Base-by-base conservation (phyloP, 2,329 filamentous ascomycete species). In the Pseudocercospora macadamiae region DNA sequence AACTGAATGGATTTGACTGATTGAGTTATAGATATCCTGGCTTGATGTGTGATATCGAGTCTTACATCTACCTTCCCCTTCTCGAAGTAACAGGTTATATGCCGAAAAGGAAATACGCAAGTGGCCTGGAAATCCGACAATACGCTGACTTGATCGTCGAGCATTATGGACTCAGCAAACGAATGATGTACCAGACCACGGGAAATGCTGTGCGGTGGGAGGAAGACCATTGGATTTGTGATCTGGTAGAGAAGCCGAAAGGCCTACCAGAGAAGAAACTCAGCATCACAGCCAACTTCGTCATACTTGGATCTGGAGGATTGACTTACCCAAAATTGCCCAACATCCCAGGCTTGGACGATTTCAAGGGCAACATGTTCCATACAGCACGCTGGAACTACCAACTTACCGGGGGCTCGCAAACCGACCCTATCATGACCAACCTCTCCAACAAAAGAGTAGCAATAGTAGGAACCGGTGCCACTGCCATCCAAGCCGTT, bases 41-140 rank as follows among this genome's bases (percentile, higher is more conserved):
- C 2, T 61, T 78, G 2, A 71, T 68, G 58, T 87, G 84, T 66
- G 85, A 88, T 64, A 71, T 85, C 3, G 85, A 88, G 70, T 77
- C 77, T 51, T 85, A 83, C 63, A 74, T 78, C 14, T 87, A 87
- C 64, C 70, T 86, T 70, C 83, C 84, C 14, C 70, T 86, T 8
- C 76, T 87, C 2, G 84, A 87, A 60, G 83, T 86, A 69, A 85
- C 77, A 0, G 80, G 80, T 0, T 86, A 84, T 64, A 78, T 86
- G 67, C 85, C 85, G 0, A 79, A 73, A 10, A 74, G 81, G 32
- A 75, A 76, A 37, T 83, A 81, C 62, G 70, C 76, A 0, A 70
- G 70, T 6, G 79, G 77, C 0, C 60, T 67, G 1, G 81, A 83
- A 60, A 57, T 85, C 10, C 75, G 78, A 2, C 68, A 74, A 32